Evolutionary conservation across 2,329 filamentous ascomycete species (phyloP).

Genomic region (Laburnicola sp.): DNA sequence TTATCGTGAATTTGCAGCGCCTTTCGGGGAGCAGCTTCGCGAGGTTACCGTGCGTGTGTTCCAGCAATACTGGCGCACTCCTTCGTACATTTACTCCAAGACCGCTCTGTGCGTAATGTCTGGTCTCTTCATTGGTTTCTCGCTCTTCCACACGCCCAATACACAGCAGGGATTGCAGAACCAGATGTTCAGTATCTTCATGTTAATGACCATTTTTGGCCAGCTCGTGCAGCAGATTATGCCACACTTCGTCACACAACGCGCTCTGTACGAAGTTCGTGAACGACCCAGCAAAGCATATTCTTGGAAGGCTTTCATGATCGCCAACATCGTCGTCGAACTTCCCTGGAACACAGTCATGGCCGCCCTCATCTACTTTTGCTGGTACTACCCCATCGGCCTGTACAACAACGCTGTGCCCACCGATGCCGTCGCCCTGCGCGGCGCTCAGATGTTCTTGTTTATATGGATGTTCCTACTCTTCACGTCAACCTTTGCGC

Average conservation of each 20-base stretch:
- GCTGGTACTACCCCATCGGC: conserved; percentile 85
- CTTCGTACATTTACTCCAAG: conserved; percentile 88
- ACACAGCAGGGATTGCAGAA: conserved; percentile 80
- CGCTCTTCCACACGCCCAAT: conserved; percentile 73
- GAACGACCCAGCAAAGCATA: conserved; percentile 85
- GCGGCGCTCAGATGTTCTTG: conserved; percentile 78
- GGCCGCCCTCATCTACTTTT: conserved; percentile 74
- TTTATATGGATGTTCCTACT: conserved; percentile 75
- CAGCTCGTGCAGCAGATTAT: conserved; percentile 79
- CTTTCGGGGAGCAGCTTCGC: conserved; percentile 68
- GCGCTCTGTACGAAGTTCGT: conserved; percentile 80
- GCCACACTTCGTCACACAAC: conserved; percentile 82
- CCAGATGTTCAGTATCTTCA: conserved; percentile 85
- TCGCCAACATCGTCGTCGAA: conserved; percentile 81
- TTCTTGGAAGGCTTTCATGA: conserved; percentile 82
- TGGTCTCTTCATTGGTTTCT: conserved; percentile 79
- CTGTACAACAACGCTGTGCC: conserved; percentile 70
- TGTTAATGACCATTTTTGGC: conserved; percentile 78
- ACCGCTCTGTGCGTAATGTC: conserved; percentile 65
- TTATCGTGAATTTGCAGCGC: conserved; percentile 79
- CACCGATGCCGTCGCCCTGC: conserved; percentile 64
- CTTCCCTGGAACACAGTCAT: conserved; percentile 81
- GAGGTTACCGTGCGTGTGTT: conserved; percentile 75
- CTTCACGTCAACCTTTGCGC: conserved; percentile 79
- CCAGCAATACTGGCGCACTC: conserved; percentile 90